phyloP scores from a whole-genome alignment of 2,329 filamentous ascomycete genomes.

The Aureobasidium sp. region DNA sequence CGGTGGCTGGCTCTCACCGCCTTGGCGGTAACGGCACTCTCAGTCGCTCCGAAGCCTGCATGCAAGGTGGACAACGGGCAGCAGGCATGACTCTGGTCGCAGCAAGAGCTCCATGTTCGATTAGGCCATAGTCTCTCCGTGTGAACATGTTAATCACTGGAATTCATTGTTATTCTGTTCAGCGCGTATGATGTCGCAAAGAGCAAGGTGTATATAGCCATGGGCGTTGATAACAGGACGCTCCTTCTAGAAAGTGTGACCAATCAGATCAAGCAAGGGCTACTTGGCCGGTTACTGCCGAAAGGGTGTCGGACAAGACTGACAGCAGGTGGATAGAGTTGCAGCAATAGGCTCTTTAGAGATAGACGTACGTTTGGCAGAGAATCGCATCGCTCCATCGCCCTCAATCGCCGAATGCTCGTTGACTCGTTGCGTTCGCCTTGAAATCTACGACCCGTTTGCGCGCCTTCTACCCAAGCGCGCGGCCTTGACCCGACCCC shows the following conservation, averaged over 20 bases:
- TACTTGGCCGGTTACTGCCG: conserved; percentile 1
- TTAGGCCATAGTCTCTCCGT: too few species aligned
- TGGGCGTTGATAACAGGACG: not conserved
- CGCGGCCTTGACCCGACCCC: conserved; percentile 1
- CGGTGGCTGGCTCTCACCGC: not conserved
- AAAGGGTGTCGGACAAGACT: not conserved
- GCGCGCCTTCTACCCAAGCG: not conserved
- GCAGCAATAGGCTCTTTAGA: not conserved
- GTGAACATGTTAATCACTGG: not conserved
- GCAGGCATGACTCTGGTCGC: not conserved
- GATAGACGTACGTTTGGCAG: not conserved
- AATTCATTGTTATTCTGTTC: too few species aligned
- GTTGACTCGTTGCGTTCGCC: conserved; percentile 3
- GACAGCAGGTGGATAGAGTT: not conserved
- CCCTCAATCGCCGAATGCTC: not conserved
- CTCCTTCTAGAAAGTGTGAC: not conserved
- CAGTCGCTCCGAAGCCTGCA: not conserved
- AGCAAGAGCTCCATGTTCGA: not conserved
- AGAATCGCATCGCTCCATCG: not conserved
- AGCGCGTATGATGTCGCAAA: too few species aligned
- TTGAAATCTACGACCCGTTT: not conserved
- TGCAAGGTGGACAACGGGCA: not conserved
- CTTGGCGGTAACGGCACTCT: not conserved
- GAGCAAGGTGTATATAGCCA: not conserved
- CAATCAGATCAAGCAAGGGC: conserved; percentile 8